A percentile compares a stretch with the other conserved stretches of the same genome.
These are phyloP conservation scores for Septoria petroselini DNA, from an alignment of 2,329 filamentous ascomycete species.

Conservation along the genomic window DNA sequence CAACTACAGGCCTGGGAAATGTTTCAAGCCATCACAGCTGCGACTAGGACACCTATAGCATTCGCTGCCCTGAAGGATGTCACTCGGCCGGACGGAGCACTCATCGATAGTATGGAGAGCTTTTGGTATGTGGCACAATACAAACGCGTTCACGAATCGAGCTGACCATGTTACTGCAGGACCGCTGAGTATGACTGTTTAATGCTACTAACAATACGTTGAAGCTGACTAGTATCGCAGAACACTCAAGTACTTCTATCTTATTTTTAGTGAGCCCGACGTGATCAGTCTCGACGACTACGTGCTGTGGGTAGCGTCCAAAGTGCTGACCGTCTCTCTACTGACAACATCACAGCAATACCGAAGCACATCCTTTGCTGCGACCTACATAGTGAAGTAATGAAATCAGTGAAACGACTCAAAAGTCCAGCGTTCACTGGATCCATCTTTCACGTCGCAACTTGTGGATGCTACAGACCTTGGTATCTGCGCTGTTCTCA, in stretches of 20 bases:
- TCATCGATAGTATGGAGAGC: constrained; percentile 65
- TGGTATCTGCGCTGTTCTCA: no score
- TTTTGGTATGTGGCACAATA: constrained; percentile 52
- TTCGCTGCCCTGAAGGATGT: constrained; percentile 67
- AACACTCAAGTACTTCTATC: constrained; percentile 65
- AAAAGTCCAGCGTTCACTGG: no score
- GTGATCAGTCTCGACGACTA: constrained; percentile 57
- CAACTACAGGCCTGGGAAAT: constrained; percentile 71
- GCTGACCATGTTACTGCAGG: background rate
- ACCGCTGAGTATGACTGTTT: no score
- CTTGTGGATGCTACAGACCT: no score
- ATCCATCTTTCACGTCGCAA: no score
- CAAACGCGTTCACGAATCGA: background rate
- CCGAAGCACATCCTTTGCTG: constrained; percentile 44
- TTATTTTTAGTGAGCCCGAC: constrained; percentile 60
- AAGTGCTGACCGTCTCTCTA: no score
- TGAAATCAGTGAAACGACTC: no score
- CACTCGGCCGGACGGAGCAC: constrained; percentile 45
- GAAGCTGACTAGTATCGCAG: constrained; percentile 50
- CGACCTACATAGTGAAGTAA: constrained; percentile 9
- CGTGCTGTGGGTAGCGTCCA: constrained; percentile 37
- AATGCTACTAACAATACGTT: no score
- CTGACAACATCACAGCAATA: constrained; percentile 35
- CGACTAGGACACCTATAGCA: constrained; percentile 61
- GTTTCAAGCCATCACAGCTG: constrained; percentile 62